phyloP scores from a whole-genome alignment of 495 filamentous ascomycete species.

The Pseudomonodictys pantanalensis region DNA sequence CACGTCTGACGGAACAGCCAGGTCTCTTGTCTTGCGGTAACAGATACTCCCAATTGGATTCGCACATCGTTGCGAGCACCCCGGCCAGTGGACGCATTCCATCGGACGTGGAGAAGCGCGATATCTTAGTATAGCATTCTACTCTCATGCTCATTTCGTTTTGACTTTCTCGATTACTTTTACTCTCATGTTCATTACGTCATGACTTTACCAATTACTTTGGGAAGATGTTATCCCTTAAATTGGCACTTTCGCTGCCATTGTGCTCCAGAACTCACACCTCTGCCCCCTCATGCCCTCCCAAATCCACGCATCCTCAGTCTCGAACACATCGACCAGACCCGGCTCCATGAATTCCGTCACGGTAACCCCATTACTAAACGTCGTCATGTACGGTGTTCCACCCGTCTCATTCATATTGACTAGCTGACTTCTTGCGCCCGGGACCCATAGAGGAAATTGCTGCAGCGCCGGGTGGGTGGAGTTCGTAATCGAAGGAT shows the following conservation, averaged over 20 bases:
- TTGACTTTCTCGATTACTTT: no score
- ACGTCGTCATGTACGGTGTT: constrained; percentile 27
- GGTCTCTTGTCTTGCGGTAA: no score
- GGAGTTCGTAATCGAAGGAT: constrained; percentile 54
- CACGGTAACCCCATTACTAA: constrained; percentile 18
- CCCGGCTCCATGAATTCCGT: constrained; percentile 45
- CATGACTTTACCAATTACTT: no score
- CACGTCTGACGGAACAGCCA: no score
- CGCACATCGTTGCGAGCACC: no score
- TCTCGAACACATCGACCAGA: constrained; percentile 47
- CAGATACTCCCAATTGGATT: no score
- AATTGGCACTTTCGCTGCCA: constrained; percentile 45
- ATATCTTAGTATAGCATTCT: no score
- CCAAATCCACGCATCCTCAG: constrained; percentile 53
- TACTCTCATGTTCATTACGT: no score
- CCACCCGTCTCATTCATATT: constrained; percentile 59
- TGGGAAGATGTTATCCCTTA: constrained; percentile 2
- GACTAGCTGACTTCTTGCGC: constrained; percentile 27
- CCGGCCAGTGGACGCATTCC: no score
- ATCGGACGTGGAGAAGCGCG: no score
- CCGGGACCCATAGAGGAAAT: not conserved
- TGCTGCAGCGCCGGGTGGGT: constrained; percentile 39
- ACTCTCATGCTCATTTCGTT: no score
- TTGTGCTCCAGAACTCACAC: constrained; percentile 56
- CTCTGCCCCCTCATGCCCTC: constrained; percentile 56